Percentiles rank a stretch among this genome's conserved stretches.
Evolutionary conservation across 768 basidiomycete species (phyloP).

Genomic region (Fibroporia radiculosa): DNA sequence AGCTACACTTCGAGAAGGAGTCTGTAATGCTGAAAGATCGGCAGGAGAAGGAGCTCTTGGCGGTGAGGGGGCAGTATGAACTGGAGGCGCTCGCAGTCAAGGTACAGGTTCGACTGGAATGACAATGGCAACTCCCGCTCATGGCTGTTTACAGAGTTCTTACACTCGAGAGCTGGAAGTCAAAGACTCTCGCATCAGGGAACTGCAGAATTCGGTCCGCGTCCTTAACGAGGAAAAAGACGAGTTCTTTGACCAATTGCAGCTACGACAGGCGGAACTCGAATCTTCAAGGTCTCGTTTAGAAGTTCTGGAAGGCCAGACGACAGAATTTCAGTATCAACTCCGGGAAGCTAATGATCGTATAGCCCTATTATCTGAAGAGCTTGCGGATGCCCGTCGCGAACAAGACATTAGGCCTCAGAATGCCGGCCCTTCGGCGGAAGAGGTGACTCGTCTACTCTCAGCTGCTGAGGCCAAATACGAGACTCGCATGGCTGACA

Average conservation of each 20-base stretch:
- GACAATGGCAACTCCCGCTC: constrained; percentile 1
- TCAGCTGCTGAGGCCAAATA: constrained; percentile 70
- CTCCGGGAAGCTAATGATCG: constrained; percentile 76
- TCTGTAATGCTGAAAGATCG: constrained; percentile 49
- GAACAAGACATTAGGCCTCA: constrained; percentile 42
- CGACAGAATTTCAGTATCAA: constrained; percentile 81
- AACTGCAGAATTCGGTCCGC: constrained; percentile 65
- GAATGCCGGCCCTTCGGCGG: constrained; percentile 41
- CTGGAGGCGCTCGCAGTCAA: constrained; percentile 67
- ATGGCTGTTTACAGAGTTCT: constrained; percentile 38
- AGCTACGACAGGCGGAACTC: constrained; percentile 82
- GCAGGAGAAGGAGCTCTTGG: constrained; percentile 66
- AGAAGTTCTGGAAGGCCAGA: constrained; percentile 69
- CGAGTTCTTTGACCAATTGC: constrained; percentile 76
- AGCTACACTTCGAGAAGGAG: constrained; percentile 69
- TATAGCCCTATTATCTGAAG: constrained; percentile 60
- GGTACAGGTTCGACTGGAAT: constrained; percentile 34
- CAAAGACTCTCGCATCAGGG: constrained; percentile 54
- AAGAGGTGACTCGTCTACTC: constrained; percentile 67
- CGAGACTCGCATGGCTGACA: constrained; percentile 66
- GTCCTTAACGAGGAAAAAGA: constrained; percentile 70
- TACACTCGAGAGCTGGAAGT: constrained; percentile 59
- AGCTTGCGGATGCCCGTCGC: constrained; percentile 54
- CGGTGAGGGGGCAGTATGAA: constrained; percentile 65
- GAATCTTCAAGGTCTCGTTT: constrained; percentile 76